phyloP scores from a whole-genome alignment of 2,329 filamentous ascomycete genomes.

The Pseudocercospora fijiensis region DNA sequence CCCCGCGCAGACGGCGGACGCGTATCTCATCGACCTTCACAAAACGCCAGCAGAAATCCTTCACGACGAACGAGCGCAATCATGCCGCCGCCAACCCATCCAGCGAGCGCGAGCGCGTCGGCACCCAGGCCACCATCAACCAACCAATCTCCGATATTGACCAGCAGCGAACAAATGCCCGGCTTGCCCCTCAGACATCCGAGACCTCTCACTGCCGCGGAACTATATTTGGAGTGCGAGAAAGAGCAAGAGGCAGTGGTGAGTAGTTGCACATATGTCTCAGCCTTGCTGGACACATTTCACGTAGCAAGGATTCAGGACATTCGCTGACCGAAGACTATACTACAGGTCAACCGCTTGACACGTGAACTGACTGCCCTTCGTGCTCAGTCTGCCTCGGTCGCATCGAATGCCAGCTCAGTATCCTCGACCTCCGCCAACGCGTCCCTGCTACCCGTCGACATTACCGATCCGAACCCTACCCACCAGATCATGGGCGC shows the following conservation, averaged over 20 bases:
- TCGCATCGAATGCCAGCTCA: constrained; percentile 55
- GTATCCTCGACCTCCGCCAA: constrained; percentile 56
- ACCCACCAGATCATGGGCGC: constrained; percentile 49
- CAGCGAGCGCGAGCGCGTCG: constrained; percentile 28
- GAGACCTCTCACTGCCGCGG: constrained; percentile 79
- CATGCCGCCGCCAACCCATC: constrained; percentile 30
- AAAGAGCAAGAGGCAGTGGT: constrained; percentile 95
- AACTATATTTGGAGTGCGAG: constrained; percentile 85
- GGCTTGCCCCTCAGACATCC: constrained; percentile 73
- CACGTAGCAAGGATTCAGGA: background rate
- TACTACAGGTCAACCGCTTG: constrained; percentile 76
- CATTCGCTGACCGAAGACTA: constrained; percentile 8
- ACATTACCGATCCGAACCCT: constrained; percentile 50
- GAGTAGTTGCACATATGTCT: constrained; percentile 36
- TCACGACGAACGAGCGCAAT: constrained; percentile 27
- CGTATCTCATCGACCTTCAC: constrained; percentile 32
- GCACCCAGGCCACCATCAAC: constrained; percentile 11
- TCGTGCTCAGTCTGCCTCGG: constrained; percentile 64
- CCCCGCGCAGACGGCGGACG: constrained; percentile 33
- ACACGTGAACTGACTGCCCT: constrained; percentile 84
- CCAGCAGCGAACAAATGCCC: constrained; percentile 23
- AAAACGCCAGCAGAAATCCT: constrained; percentile 18
- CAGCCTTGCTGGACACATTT: background rate
- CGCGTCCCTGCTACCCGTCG: constrained; percentile 43
- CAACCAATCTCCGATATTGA: constrained; percentile 26